phyloP scores from a whole-genome alignment of 495 filamentous ascomycete genomes.

The Penicillium turbatum region DNA sequence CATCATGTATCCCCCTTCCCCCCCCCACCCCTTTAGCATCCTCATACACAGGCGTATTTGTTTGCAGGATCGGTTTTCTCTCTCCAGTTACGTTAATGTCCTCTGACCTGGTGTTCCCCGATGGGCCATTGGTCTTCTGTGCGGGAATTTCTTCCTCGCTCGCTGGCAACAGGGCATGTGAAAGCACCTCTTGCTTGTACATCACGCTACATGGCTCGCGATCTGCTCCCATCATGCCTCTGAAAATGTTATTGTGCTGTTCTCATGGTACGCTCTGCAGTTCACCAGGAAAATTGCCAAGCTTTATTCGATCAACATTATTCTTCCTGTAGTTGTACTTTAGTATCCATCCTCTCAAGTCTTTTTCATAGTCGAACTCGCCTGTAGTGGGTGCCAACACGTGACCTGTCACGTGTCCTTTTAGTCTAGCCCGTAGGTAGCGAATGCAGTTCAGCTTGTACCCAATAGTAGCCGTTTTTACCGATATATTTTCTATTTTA shows the following conservation, averaged over 20 bases:
- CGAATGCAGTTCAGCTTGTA: too few species aligned
- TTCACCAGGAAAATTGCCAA: constrained; percentile 23
- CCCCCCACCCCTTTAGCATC: constrained; percentile 33
- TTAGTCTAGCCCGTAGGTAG: too few species aligned
- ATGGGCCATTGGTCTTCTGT: constrained; percentile 10
- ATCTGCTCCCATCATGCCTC: constrained; percentile 7
- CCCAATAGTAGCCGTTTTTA: too few species aligned
- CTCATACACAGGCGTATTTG: constrained; percentile 47
- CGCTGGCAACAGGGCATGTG: constrained; percentile 13
- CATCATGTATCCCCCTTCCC: constrained; percentile 50
- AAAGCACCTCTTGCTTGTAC: constrained; percentile 5
- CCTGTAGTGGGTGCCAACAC: too few species aligned
- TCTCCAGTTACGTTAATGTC: constrained; percentile 30
- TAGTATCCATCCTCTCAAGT: not conserved
- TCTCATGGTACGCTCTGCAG: constrained; percentile 18
- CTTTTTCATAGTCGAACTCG: too few species aligned
- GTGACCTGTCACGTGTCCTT: too few species aligned
- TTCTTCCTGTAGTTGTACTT: not conserved
- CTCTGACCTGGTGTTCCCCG: constrained; percentile 12
- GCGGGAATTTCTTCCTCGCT: constrained; percentile 10
- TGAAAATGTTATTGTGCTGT: constrained; percentile 16
- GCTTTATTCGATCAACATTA: not conserved
- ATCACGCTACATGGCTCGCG: not conserved
- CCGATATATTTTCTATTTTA: too few species aligned
- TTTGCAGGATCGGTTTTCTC: constrained; percentile 34